Percentiles rank a stretch among this genome's conserved stretches.
Conservation (phyloP, 768 basidiomycete genomes). For the Pseudohyphozyma bogoriensis region DNA sequence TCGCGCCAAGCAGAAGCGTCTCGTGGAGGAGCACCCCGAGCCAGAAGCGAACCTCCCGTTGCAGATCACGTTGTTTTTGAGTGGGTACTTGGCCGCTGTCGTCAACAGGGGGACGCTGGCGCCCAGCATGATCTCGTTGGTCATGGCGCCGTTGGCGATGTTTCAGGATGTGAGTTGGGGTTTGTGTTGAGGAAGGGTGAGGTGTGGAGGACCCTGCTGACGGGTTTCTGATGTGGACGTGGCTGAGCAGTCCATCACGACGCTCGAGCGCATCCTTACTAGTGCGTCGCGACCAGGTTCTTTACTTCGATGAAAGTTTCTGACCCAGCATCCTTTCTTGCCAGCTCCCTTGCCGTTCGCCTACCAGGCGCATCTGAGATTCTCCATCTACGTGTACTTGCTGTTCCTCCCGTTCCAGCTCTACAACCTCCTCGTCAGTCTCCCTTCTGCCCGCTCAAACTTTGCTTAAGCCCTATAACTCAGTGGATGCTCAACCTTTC, state of each 20-base stretch:
- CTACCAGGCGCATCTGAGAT: conserved; percentile 17
- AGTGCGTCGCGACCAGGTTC: too few species aligned
- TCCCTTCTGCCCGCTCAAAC: background rate
- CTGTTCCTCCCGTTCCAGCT: conserved; percentile 35
- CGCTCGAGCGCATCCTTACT: conserved; percentile 35
- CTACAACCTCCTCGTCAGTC: conserved; percentile 23
- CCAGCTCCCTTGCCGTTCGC: conserved; percentile 35
- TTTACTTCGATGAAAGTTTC: too few species aligned
- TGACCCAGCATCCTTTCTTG: background rate
- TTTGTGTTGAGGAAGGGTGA: background rate
- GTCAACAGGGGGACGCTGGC: conserved; percentile 29
- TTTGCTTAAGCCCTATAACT: background rate
- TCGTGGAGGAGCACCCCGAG: too few species aligned
- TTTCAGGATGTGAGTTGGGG: conserved; percentile 24
- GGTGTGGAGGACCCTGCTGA: too few species aligned
- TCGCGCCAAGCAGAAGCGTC: too few species aligned
- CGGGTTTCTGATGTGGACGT: too few species aligned
- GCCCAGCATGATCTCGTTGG: conserved; percentile 26
- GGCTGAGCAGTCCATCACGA: conserved; percentile 32
- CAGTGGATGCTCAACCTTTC: background rate
- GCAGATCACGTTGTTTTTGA: background rate
- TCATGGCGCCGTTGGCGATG: conserved; percentile 28
- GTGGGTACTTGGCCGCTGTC: conserved; percentile 31
- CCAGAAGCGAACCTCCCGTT: conserved; percentile 20
- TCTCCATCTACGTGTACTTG: conserved; percentile 31